These are phyloP conservation scores for Leptomonas seymouri DNA, from an alignment of 208 protist genomes.

Conservation along the genomic window DNA sequence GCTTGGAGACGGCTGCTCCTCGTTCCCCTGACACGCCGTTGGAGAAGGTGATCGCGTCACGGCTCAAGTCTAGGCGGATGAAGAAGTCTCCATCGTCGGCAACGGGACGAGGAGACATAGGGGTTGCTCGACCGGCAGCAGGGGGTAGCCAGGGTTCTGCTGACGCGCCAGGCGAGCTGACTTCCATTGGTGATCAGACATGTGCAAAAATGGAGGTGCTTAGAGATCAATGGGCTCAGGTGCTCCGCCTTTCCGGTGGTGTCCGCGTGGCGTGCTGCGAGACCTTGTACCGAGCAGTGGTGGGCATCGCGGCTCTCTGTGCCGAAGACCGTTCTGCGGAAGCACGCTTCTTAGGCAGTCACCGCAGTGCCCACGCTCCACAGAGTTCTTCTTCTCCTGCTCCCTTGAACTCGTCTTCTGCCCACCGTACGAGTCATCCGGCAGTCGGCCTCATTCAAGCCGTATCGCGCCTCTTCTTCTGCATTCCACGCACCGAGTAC, in stretches of 20 bases:
- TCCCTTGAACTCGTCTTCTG: too few species aligned
- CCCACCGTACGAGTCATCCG: neutral
- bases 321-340: neutral
- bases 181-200: neutral
- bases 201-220: neutral
- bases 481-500: conserved; percentile 58
- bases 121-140: neutral
- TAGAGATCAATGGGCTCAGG: conserved; percentile 10
- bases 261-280: conserved; percentile 20
- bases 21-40: conserved; percentile 19
- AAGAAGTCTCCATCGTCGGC: neutral
- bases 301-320: conserved; percentile 6
- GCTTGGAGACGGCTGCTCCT: conserved; percentile 15
- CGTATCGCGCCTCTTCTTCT: conserved; percentile 38
- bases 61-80: neutral
- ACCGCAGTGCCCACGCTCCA: neutral
- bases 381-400: too few species aligned
- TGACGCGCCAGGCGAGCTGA: neutral
- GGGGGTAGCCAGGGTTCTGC: neutral
- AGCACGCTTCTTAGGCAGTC: neutral
- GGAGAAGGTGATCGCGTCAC: conserved; percentile 9
- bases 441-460: conserved; percentile 18
- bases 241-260: conserved; percentile 22
- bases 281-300: conserved; percentile 25
- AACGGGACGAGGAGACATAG: neutral